These are phyloP conservation scores for Tulasnella sp. DNA, from an alignment of 768 basidiomycete genomes.

Conservation along the genomic window DNA sequence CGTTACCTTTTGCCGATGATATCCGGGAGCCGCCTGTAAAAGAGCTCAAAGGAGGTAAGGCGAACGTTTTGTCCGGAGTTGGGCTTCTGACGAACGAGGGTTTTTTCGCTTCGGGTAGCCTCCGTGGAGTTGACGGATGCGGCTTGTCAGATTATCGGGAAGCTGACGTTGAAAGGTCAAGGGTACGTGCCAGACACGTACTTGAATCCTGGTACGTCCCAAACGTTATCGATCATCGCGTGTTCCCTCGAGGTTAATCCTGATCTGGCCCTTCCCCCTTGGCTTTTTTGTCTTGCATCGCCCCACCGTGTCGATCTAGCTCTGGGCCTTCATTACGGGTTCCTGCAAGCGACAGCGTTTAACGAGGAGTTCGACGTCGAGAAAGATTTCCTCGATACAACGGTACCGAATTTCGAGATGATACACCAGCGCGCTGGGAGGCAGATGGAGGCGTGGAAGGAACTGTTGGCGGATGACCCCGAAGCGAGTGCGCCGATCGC, in stretches of 20 bases:
- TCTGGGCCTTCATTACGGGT: slow-evolving; percentile 76
- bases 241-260: background rate
- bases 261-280: background rate
- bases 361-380: slow-evolving; percentile 74
- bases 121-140: slow-evolving; percentile 51
- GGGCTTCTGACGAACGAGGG: too few relatives aligned
- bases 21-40: slow-evolving; percentile 68
- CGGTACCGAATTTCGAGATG: slow-evolving; percentile 58
- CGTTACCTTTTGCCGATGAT: slow-evolving; percentile 91
- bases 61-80: too few relatives aligned
- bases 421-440: slow-evolving; percentile 60
- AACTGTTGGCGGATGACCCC: slow-evolving; percentile 46
- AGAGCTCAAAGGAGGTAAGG: slow-evolving; percentile 47
- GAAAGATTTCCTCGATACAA: slow-evolving; percentile 62
- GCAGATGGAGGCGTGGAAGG: slow-evolving; percentile 61
- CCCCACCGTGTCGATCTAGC: too few relatives aligned
- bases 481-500: slow-evolving; percentile 42
- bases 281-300: background rate
- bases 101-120: slow-evolving; percentile 35
- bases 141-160: slow-evolving; percentile 63
- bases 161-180: slow-evolving; percentile 55
- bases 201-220: slow-evolving; percentile 74
- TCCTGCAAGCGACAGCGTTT: slow-evolving; percentile 86
- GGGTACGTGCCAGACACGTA: slow-evolving; percentile 85
- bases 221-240: background rate